These are phyloP conservation scores for Strobilomyces echinocephalus DNA, from an alignment of 768 basidiomycete species.

Conservation along the genomic window DNA sequence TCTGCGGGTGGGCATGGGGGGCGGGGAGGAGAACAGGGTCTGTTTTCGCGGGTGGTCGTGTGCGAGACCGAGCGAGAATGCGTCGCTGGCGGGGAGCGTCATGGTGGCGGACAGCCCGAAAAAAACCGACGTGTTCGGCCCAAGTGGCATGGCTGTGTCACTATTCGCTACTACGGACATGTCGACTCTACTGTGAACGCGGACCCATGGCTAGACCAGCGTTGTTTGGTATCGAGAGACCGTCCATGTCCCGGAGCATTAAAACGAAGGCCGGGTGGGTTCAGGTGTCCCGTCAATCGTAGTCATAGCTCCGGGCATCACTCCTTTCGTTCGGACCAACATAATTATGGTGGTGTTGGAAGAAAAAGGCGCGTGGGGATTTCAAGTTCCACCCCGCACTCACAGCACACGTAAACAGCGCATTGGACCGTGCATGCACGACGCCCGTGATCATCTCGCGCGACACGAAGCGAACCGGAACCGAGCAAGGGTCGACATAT, in stretches of 20 bases:
- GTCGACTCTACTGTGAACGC: constrained; percentile 34
- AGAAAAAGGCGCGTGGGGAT: too few species aligned
- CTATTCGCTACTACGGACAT: background rate
- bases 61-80: constrained; percentile 32
- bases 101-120: constrained; percentile 10
- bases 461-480: background rate
- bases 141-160: background rate
- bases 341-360: too few species aligned
- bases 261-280: constrained; percentile 74
- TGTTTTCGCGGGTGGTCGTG: constrained; percentile 31
- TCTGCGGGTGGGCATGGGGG: constrained; percentile 29
- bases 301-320: constrained; percentile 75
- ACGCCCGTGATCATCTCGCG: too few species aligned
- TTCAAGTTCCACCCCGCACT: too few species aligned
- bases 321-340: too few species aligned
- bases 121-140: background rate
- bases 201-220: constrained; percentile 19
- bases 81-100: constrained; percentile 34
- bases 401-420: too few species aligned
- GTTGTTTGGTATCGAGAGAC: constrained; percentile 62
- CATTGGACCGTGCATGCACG: too few species aligned
- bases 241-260: constrained; percentile 71
- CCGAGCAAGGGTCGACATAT: background rate
- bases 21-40: constrained; percentile 37
- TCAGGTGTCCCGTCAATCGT: constrained; percentile 57